Base-by-base conservation (phyloP, 2,329 filamentous ascomycete genomes). In the Colletotrichum brevisporum region DNA sequence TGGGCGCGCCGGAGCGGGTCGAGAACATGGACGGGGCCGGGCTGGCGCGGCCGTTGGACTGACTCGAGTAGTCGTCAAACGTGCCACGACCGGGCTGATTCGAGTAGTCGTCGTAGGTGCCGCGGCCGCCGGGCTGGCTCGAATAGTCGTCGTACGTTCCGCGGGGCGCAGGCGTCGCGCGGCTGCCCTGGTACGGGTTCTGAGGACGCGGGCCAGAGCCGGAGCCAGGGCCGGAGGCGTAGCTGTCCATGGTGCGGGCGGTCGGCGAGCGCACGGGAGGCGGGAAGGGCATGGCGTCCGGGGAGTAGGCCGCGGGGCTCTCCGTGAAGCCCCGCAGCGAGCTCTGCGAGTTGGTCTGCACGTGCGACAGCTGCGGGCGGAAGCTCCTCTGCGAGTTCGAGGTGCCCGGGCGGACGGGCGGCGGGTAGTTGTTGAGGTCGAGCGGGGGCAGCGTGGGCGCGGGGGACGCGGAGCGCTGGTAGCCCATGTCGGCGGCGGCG, bases 401-500 rank as follows among this genome's bases (percentile, higher is more conserved):
- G 16, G 82, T 84, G 21, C 76, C 77, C 6, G 79, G 75, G 39
- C 78, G 80, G 2, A 75, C 73, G 10, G 77, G 79, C 6, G 78
- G 73, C 2, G 69, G 55, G 70, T 74, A 79, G 47, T 70, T 73
- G 68, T 65, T 73, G 18, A 76, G 41, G 43, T 78, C 75, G 27
- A 79, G 67, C 6, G 73, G 71, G n/a, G 82, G 78, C 12, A 83
- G 62, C 39, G 78, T 74, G 39, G 81, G 79, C 5, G 75, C 78
- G 2, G 81, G 81, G 1, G 82, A 82, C 5, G 76, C 76, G 6
- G 80, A 72, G 47, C 80, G 77, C 24, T 75, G 76, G 74, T 85
- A 86, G 21, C 89, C 90, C 87, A 92, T 91, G 6, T 86, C 84
- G 39, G 86, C 85, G 6, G 90, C 89, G 68, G 88, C 84, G 18